phyloP scores from a whole-genome alignment of 2,329 filamentous ascomycete species.

The Emergomyces pasteurianus region DNA sequence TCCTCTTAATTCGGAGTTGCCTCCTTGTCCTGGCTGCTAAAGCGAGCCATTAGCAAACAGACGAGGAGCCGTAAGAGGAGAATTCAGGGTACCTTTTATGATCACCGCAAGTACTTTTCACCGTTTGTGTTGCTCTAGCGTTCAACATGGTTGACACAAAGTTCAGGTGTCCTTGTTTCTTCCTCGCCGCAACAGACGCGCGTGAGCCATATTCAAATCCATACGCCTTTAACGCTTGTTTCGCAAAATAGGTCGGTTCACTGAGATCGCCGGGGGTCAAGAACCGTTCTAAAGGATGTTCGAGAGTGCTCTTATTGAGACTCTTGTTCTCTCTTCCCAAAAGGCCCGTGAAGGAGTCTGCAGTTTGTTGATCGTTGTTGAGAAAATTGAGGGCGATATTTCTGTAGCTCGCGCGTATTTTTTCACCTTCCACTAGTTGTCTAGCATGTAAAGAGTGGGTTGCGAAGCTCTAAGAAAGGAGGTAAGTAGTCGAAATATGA shows the following conservation, averaged over 20 bases:
- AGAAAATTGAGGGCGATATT: too few relatives aligned
- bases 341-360: too few relatives aligned
- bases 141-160: neutral
- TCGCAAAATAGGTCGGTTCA: neutral
- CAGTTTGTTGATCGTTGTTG: too few relatives aligned
- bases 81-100: neutral
- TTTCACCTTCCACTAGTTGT: neutral
- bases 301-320: neutral
- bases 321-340: neutral
- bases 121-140: neutral
- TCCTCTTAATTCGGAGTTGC: too few relatives aligned
- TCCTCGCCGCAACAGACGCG: neutral
- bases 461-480: neutral
- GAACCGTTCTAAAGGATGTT: neutral
- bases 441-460: neutral
- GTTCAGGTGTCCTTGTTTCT: neutral
- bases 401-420: neutral
- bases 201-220: neutral
- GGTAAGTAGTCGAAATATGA: neutral
- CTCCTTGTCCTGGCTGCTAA: neutral
- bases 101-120: neutral
- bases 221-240: neutral
- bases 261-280: neutral
- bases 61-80: neutral
- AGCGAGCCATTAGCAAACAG: neutral